phyloP scores from a whole-genome alignment of 208 protist genomes.

The Leishmania tarentolae region DNA sequence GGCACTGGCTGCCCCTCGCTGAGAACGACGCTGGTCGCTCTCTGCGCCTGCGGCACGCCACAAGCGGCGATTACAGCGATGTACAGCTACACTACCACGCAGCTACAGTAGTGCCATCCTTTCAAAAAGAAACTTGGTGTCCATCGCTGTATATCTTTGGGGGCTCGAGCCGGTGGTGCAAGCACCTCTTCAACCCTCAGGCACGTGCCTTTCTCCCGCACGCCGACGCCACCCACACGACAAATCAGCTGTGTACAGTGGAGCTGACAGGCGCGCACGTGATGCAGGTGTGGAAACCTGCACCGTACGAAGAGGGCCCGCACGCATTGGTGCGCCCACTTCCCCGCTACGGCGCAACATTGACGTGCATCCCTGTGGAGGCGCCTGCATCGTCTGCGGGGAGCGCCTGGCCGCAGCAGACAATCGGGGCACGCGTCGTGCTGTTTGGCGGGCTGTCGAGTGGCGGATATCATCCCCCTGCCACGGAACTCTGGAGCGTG shows the following conservation, averaged over 20 bases:
- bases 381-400: background rate
- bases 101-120: slow-evolving; percentile 28
- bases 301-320: slow-evolving; percentile 51
- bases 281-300: slow-evolving; percentile 29
- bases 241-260: slow-evolving; percentile 28
- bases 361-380: slow-evolving; percentile 29
- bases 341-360: slow-evolving; percentile 47
- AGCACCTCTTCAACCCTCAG: slow-evolving; percentile 33
- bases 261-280: slow-evolving; percentile 51
- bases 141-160: slow-evolving; percentile 50
- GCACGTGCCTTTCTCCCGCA: slow-evolving; percentile 44
- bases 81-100: slow-evolving; percentile 64
- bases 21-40: slow-evolving; percentile 29
- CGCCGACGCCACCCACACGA: slow-evolving; percentile 21
- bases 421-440: slow-evolving; percentile 22
- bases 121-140: slow-evolving; percentile 17
- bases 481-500: slow-evolving; percentile 43
- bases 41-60: slow-evolving; percentile 23
- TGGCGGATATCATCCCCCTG: slow-evolving; percentile 29
- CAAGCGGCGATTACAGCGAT: slow-evolving; percentile 36
- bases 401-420: slow-evolving; percentile 1
- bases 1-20: slow-evolving; percentile 61
- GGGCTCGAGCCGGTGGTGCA: slow-evolving; percentile 38
- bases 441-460: slow-evolving; percentile 29
- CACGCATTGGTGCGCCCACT: slow-evolving; percentile 59